A percentile compares a stretch with the other conserved stretches of the same genome.
These are phyloP conservation scores for Haematococcus lacustris DNA, from an alignment of 139 green algal genomes.

Conservation along the genomic window DNA sequence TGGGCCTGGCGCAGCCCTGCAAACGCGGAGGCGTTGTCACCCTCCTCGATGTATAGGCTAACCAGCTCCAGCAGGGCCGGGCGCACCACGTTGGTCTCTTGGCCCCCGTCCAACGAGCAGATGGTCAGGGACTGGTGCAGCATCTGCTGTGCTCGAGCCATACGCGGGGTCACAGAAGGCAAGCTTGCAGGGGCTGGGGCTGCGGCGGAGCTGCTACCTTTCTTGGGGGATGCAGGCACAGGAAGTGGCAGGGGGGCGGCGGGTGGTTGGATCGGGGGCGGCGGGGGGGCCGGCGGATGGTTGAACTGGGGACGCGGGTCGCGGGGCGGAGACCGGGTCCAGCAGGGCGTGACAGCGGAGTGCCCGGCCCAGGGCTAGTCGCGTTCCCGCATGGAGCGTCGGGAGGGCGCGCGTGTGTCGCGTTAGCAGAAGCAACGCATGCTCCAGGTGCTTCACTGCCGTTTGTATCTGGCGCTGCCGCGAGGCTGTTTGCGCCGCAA, in stretches of 20 bases:
- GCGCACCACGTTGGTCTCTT: slow-evolving; percentile 16
- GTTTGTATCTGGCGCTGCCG: not conserved
- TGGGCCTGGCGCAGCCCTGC: slow-evolving; percentile 20
- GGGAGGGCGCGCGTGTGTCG: slow-evolving; percentile 24
- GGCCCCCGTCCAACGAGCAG: slow-evolving; percentile 17
- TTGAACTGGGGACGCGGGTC: too few species aligned
- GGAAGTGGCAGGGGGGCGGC: not conserved
- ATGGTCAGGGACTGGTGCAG: slow-evolving; percentile 2
- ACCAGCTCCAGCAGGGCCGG: slow-evolving; percentile 30
- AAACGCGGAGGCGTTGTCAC: not conserved
- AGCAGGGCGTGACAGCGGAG: slow-evolving; percentile 2
- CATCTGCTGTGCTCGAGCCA: not conserved
- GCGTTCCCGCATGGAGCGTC: slow-evolving; percentile 13
- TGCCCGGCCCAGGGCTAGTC: slow-evolving; percentile 17
- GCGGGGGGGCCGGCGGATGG: too few species aligned
- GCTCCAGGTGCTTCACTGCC: slow-evolving; percentile 7
- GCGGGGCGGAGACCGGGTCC: not conserved
- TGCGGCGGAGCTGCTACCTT: not conserved
- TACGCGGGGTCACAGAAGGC: not conserved
- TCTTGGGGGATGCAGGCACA: not conserved
- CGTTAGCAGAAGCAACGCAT: slow-evolving; percentile 23
- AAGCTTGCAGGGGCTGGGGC: not conserved
- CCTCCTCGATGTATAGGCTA: not conserved
- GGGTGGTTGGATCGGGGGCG: too few species aligned
- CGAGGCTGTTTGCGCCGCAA: not conserved